Evolutionary conservation across 495 filamentous ascomycete genomes (phyloP), one percentile per base, ranked within the genome.

Genomic region (Durotheca rogersii): DNA sequence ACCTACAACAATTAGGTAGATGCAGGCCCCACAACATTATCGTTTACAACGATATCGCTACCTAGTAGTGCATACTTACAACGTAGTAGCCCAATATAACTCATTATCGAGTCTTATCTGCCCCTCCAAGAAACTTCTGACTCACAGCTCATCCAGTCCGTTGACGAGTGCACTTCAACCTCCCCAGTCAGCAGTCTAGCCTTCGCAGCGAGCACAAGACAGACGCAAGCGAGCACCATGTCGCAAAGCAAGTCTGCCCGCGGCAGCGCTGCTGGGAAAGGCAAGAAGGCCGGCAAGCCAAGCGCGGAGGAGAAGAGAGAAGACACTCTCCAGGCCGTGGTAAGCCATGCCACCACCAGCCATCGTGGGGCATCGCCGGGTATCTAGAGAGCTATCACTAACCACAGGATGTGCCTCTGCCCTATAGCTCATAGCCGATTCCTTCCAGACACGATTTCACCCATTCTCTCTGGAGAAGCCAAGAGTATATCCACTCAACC

Each of bases 381-480:
- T 37, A 32, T 41, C 41, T 20, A 15, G 19, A 50, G 15, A 44
- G 43, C 41, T 36, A 41, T 36, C 32, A 44, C 51, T 61, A 9
- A 27, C 4, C 23, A 56, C 44, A 46, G 20, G 23, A 44, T 47
- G 19, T 41, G 41, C 56, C 53, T 42, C 19, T 18, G 33, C 29
- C 11, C 39, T 60, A 47, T 72, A 84, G 84, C 74, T 94, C 16
- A 81, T 97, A 56, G 86, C 90, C 50, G 94, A 98, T 75, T 89
- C 89, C 5, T 97, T 93, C 66, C 89, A 96, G 69, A 90, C 88
- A 6, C 74, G 87, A 65, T 97, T 96, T 66, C 79, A 76, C 47
- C 93, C 93, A 0, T 95, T 99, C 68, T 90, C 90, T 0, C 69
- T 91, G 23, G 89, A 96, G 65, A 85, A 75, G 36, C 94, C 93